phyloP scores from a whole-genome alignment of 1,139 yeast genomes.

The Hemisphaericaspora xylofermentans region DNA sequence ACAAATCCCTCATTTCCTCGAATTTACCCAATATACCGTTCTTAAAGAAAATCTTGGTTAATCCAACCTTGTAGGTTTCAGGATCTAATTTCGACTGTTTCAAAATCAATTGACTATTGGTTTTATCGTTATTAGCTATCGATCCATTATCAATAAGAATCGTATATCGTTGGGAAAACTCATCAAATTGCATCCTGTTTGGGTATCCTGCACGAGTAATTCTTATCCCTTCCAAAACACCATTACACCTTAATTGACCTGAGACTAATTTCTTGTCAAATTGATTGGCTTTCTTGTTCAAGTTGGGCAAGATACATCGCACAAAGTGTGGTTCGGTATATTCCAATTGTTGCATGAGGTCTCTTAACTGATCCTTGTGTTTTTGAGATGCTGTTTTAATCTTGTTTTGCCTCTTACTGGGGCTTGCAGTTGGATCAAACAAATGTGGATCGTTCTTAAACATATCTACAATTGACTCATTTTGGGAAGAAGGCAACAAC shows the following conservation, averaged over 20 bases:
- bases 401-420: slow-evolving; percentile 17
- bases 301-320: slow-evolving; percentile 91
- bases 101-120: slow-evolving; percentile 69
- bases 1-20: slow-evolving; percentile 73
- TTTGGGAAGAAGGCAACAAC: slow-evolving; percentile 55
- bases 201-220: slow-evolving; percentile 98
- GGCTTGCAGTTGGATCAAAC: slow-evolving; percentile 8
- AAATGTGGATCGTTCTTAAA: slow-evolving; percentile 26
- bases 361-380: slow-evolving; percentile 77
- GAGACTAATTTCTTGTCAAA: slow-evolving; percentile 78
- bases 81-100: slow-evolving; percentile 60
- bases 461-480: slow-evolving; percentile 41
- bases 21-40: slow-evolving; percentile 91
- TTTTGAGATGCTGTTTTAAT: slow-evolving; percentile 84
- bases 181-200: slow-evolving; percentile 80
- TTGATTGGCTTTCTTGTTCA: slow-evolving; percentile 63
- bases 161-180: slow-evolving; percentile 73
- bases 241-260: slow-evolving; percentile 92
- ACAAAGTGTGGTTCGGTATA: slow-evolving; percentile 95
- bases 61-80: slow-evolving; percentile 71
- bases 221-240: slow-evolving; percentile 96
- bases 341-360: slow-evolving; percentile 70
- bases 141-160: slow-evolving; percentile 52
- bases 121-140: slow-evolving; percentile 52
- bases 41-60: slow-evolving; percentile 86